Conservation (phyloP, 306 rosid species). For the Styphnolobium japonicum region DNA sequence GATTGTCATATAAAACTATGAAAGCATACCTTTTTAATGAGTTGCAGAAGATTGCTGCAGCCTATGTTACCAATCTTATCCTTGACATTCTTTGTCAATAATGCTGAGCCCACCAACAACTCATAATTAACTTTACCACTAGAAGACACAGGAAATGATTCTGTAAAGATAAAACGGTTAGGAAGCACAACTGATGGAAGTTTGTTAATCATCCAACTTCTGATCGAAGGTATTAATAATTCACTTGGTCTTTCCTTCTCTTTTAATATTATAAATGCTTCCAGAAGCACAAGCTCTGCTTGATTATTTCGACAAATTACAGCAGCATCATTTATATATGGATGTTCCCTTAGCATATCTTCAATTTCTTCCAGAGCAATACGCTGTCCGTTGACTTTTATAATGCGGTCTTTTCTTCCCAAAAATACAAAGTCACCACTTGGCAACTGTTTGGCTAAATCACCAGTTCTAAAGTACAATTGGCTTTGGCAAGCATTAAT, state of each 20-base stretch:
- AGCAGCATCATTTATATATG: constrained; percentile 66
- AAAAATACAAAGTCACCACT: constrained; percentile 79
- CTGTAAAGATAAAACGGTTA: constrained; percentile 40
- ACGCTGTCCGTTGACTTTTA: constrained; percentile 77
- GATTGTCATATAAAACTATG: not conserved
- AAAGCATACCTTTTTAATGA: constrained; percentile 59
- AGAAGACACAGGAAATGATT: constrained; percentile 67
- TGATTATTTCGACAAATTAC: constrained; percentile 49
- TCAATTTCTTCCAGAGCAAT: constrained; percentile 84
- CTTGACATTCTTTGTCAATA: constrained; percentile 31
- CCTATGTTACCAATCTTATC: constrained; percentile 37
- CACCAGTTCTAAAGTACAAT: constrained; percentile 70
- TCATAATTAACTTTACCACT: constrained; percentile 83
- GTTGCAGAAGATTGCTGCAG: constrained; percentile 52
- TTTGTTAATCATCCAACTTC: constrained; percentile 72
- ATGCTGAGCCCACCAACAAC: constrained; percentile 42
- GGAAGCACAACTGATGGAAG: constrained; percentile 69
- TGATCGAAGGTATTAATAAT: constrained; percentile 47
- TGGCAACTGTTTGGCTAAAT: constrained; percentile 58
- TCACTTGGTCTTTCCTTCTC: constrained; percentile 42
- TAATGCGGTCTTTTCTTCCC: constrained; percentile 85
- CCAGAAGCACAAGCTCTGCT: constrained; percentile 43
- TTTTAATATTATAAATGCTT: constrained; percentile 69
- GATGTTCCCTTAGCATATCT: constrained; percentile 61
- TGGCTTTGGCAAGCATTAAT: constrained; percentile 21